These are phyloP conservation scores for Acanthamoeba divionensis DNA, from an alignment of 208 protist species.

Conservation along the genomic window DNA sequence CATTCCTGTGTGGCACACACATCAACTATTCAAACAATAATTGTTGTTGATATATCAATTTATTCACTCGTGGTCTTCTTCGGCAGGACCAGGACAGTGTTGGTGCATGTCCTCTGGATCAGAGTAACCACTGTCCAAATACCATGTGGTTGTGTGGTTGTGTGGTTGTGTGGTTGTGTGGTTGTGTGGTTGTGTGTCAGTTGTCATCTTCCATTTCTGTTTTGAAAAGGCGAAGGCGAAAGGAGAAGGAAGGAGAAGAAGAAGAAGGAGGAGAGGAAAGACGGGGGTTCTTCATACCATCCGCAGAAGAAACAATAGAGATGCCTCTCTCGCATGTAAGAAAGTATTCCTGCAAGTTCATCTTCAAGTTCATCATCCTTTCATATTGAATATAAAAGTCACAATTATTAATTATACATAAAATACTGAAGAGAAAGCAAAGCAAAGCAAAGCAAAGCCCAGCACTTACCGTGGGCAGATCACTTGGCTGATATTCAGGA, in stretches of 20 bases:
- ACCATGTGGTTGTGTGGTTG: not conserved
- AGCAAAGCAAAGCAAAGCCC: not conserved
- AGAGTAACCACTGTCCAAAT: not conserved
- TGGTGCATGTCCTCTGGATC: not conserved
- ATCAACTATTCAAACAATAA: too few relatives aligned
- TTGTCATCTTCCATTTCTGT: not conserved
- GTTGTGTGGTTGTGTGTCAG: not conserved
- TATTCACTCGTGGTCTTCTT: not conserved
- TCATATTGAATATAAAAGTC: not conserved
- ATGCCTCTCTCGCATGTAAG: not conserved
- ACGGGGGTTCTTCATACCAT: not conserved
- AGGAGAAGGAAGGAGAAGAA: too few relatives aligned
- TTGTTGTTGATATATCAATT: too few relatives aligned
- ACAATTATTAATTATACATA: not conserved
- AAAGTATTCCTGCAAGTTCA: not conserved
- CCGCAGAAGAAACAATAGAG: slow-evolving; percentile 15
- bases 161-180: not conserved
- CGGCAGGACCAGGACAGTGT: not conserved
- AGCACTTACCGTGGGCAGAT: not conserved
- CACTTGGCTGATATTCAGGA: not conserved
- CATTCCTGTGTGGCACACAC: too few relatives aligned
- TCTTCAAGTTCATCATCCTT: not conserved
- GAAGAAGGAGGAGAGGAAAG: not conserved
- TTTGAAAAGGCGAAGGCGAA: too few relatives aligned
- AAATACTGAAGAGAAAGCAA: not conserved